These are phyloP conservation scores for Termitomyces sp. DNA, from an alignment of 768 basidiomycete genomes.

Conservation along the genomic window DNA sequence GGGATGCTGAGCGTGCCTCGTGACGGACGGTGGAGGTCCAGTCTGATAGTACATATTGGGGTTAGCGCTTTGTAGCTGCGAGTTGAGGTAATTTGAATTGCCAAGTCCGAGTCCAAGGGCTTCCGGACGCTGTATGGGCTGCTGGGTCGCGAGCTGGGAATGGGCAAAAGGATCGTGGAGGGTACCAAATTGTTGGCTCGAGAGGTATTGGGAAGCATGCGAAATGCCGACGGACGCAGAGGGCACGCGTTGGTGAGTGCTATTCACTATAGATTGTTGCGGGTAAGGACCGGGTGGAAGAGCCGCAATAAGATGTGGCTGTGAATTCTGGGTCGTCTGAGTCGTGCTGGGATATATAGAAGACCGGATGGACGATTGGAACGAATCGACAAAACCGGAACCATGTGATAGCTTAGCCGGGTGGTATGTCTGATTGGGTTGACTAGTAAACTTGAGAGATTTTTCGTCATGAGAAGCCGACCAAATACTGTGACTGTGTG, in stretches of 20 bases:
- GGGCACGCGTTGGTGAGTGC: conserved; percentile 22
- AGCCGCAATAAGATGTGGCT: conserved; percentile 19
- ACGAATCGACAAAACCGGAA: conserved; percentile 18
- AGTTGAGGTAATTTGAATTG: conserved; percentile 12
- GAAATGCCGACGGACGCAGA: conserved; percentile 19
- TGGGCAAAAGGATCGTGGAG: conserved; percentile 22
- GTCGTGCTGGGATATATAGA: conserved; percentile 22
- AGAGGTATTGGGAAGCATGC: conserved; percentile 19
- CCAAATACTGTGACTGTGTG: conserved; percentile 59
- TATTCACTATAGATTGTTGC: conserved; percentile 6
- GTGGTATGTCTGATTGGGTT: conserved; percentile 24
- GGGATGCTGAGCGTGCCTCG: conserved; percentile 18
- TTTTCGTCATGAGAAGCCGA: conserved; percentile 51
- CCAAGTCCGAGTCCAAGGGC: conserved; percentile 12
- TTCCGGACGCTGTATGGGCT: conserved; percentile 19
- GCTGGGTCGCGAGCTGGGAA: conserved; percentile 15
- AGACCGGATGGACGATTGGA: conserved; percentile 33
- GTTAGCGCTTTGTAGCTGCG: conserved; percentile 5
- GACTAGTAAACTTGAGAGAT: conserved; percentile 27
- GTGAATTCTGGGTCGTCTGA: conserved; percentile 26
- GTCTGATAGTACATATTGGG: conserved; percentile 16
- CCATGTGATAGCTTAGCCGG: conserved; percentile 22
- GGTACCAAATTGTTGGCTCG: conserved; percentile 15
- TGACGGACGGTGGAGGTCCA: not conserved
- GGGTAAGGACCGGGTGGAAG: conserved; percentile 12